A percentile compares a stretch with the other conserved stretches of the same genome.
Conservation (phyloP, 768 basidiomycete species). For the Rhodotorula graminis region DNA sequence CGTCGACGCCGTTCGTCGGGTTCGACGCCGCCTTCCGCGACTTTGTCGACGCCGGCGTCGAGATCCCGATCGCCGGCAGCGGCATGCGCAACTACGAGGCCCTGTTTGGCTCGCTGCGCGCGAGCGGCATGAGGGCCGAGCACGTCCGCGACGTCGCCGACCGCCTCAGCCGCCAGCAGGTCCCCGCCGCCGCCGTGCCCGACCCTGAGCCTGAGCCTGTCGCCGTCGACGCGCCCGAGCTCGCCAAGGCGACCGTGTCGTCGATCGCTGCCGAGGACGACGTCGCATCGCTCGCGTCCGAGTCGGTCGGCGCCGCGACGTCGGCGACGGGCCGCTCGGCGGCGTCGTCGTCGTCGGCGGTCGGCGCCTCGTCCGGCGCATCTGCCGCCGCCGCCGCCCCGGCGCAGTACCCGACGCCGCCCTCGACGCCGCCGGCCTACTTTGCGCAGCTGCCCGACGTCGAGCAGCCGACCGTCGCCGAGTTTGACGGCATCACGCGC, state of each 20-base stretch:
- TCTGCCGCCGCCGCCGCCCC: constrained; percentile 15
- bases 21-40: constrained; percentile 37
- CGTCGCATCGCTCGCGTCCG: constrained; percentile 18
- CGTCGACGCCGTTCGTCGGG: constrained; percentile 16
- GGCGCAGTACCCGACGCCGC: constrained; percentile 17
- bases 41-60: constrained; percentile 30
- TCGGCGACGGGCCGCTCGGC: constrained; percentile 8
- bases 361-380: no score
- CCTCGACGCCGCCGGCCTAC: constrained; percentile 30
- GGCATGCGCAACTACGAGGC: constrained; percentile 18
- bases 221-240: neutral
- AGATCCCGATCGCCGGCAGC: constrained; percentile 2
- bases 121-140: neutral
- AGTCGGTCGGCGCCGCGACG: constrained; percentile 17
- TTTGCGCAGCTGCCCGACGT: constrained; percentile 23
- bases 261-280: constrained; percentile 5
- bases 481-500: constrained; percentile 10
- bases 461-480: constrained; percentile 15
- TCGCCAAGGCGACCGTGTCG: neutral
- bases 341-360: neutral
- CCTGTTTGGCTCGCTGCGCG: constrained; percentile 14
- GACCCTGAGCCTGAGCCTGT: neutral
- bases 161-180: constrained; percentile 11
- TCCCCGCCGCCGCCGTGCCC: neutral
- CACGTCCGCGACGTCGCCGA: constrained; percentile 10